These are phyloP conservation scores for Penicillium sp. DNA, from an alignment of 2,329 filamentous ascomycete species.

Conservation along the genomic window DNA sequence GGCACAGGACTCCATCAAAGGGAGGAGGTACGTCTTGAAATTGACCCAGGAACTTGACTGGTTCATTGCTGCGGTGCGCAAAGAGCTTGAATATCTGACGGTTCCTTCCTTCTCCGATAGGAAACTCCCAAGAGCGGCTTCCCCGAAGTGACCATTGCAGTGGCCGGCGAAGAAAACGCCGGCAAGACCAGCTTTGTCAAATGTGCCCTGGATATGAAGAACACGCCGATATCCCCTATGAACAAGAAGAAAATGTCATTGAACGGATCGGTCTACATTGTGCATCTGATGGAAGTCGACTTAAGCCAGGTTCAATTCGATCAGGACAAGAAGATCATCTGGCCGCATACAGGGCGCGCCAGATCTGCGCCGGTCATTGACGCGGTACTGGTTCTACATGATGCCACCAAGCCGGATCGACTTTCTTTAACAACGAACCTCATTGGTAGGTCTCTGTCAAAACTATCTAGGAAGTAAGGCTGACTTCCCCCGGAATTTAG, in stretches of 20 bases:
- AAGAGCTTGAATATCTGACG: conserved; percentile 14
- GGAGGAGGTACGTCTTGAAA: conserved; percentile 27
- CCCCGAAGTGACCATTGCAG: conserved; percentile 58
- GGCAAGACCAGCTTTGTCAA: conserved; percentile 62
- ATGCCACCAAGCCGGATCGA: conserved; percentile 75
- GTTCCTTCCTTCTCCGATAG: conserved; percentile 9
- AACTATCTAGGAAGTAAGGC: not conserved
- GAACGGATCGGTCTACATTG: conserved; percentile 54
- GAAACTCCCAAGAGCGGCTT: conserved; percentile 31
- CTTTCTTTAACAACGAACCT: conserved; percentile 71
- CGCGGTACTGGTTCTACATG: conserved; percentile 81
- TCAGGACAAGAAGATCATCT: conserved; percentile 45
- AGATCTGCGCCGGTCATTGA: conserved; percentile 72
- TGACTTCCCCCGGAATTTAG: conserved; percentile 44
- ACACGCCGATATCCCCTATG: conserved; percentile 38
- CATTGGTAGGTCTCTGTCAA: conserved; percentile 62
- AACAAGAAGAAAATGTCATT: conserved; percentile 56
- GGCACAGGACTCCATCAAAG: conserved; percentile 9
- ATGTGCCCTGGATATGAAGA: conserved; percentile 54
- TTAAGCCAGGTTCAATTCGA: conserved; percentile 52
- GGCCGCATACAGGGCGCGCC: conserved; percentile 59
- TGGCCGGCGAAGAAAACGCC: conserved; percentile 53
- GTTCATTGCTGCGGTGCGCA: not conserved
- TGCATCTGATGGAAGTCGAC: conserved; percentile 57
- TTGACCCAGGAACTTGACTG: not conserved